Conservation (phyloP, 2,329 filamentous ascomycete genomes). For the Fusarium pseudoanthophilum region DNA sequence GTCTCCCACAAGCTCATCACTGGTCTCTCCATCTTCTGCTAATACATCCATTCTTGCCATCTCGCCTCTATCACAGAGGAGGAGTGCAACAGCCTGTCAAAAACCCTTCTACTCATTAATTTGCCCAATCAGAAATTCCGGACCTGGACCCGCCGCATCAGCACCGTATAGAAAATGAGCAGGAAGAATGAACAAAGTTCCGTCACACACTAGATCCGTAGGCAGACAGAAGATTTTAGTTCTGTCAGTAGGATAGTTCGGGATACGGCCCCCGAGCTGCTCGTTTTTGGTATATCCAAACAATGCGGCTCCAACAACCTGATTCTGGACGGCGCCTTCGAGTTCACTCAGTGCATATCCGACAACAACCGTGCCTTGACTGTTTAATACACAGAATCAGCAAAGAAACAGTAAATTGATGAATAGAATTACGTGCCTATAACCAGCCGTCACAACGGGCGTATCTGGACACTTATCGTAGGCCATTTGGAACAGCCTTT, state of each 20-base stretch:
- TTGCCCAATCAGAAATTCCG: neutral
- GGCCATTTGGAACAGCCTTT: neutral
- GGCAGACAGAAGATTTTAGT: conserved; percentile 1
- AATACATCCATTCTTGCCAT: too few relatives aligned
- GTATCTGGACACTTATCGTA: conserved; percentile 4
- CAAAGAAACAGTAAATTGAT: fast-evolving
- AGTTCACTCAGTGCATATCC: neutral
- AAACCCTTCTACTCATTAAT: neutral
- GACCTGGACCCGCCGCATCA: neutral
- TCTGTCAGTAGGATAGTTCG: neutral
- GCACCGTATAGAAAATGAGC: neutral
- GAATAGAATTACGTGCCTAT: neutral
- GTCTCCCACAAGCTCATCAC: neutral
- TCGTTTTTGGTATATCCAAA: conserved; percentile 14
- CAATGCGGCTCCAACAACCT: neutral
- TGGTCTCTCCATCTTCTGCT: too few relatives aligned
- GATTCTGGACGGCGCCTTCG: neutral
- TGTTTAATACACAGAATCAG: neutral
- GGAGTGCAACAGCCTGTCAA: too few relatives aligned
- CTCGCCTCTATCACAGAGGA: too few relatives aligned
- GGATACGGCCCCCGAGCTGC: neutral
- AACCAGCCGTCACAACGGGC: neutral
- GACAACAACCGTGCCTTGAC: conserved; percentile 2
- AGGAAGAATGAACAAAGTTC: neutral
- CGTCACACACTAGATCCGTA: neutral